These are phyloP conservation scores for Aphanoascus verrucosus DNA, from an alignment of 2,329 filamentous ascomycete genomes.

Conservation along the genomic window DNA sequence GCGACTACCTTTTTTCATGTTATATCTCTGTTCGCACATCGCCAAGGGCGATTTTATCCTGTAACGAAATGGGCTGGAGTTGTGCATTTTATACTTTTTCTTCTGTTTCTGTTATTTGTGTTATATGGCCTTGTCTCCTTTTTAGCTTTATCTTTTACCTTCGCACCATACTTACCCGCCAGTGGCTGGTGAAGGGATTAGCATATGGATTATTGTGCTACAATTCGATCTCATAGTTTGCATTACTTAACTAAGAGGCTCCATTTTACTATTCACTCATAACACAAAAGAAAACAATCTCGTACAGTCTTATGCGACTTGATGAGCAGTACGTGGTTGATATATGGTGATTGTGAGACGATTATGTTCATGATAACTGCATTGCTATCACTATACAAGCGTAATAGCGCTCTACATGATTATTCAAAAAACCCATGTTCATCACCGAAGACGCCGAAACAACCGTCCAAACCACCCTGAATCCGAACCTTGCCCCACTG, in stretches of 20 bases:
- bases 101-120: constrained; percentile 17
- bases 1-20: constrained; percentile 3
- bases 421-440: too few species aligned
- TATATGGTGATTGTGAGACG: background rate
- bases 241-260: background rate
- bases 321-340: background rate
- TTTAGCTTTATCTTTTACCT: constrained; percentile 16
- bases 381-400: too few species aligned
- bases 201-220: background rate
- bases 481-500: background rate
- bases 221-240: background rate
- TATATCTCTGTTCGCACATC: constrained; percentile 1
- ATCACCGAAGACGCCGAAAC: background rate
- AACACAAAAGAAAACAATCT: too few species aligned
- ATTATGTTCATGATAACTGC: background rate
- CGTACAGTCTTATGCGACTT: too few species aligned
- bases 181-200: background rate
- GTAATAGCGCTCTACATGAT: too few species aligned
- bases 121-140: constrained; percentile 18
- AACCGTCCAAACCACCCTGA: background rate
- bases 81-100: constrained; percentile 26
- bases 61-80: constrained; percentile 10
- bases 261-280: too few species aligned
- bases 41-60: constrained; percentile 1
- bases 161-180: constrained; percentile 17